Conservation (phyloP, 129 eudicot species). For the Escallonia rubra region DNA sequence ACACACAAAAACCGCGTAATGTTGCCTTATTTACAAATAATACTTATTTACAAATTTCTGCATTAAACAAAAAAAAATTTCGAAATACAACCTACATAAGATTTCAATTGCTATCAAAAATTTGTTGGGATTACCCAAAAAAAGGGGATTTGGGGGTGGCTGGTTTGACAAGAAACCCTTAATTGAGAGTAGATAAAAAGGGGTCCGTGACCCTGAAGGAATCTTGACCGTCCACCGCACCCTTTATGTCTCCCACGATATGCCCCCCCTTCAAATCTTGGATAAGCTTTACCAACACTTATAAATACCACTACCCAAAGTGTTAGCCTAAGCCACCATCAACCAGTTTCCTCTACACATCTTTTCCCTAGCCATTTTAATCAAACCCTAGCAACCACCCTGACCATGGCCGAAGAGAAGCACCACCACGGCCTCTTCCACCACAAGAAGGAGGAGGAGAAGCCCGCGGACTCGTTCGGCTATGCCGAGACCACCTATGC, state of each 20-base stretch:
- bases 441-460: slow-evolving; percentile 28
- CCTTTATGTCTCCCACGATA: neutral
- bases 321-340: neutral
- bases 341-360: neutral
- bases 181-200: neutral
- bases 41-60: too few species aligned
- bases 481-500: slow-evolving; percentile 1
- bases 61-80: too few species aligned
- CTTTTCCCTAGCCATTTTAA: neutral
- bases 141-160: too few species aligned
- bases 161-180: too few species aligned
- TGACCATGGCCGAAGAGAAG: slow-evolving; percentile 30
- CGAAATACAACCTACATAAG: too few species aligned
- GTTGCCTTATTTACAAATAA: too few species aligned
- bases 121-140: too few species aligned
- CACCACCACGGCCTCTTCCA: slow-evolving; percentile 39
- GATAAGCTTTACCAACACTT: neutral
- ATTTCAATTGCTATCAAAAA: too few species aligned
- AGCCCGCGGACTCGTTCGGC: slow-evolving; percentile 4
- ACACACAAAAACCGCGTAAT: too few species aligned
- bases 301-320: neutral
- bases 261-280: too few species aligned
- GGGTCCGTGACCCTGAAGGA: neutral
- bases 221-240: neutral
- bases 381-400: neutral